Conservation (phyloP, 2,329 filamentous ascomycete genomes). For the Cercospora sp. region DNA sequence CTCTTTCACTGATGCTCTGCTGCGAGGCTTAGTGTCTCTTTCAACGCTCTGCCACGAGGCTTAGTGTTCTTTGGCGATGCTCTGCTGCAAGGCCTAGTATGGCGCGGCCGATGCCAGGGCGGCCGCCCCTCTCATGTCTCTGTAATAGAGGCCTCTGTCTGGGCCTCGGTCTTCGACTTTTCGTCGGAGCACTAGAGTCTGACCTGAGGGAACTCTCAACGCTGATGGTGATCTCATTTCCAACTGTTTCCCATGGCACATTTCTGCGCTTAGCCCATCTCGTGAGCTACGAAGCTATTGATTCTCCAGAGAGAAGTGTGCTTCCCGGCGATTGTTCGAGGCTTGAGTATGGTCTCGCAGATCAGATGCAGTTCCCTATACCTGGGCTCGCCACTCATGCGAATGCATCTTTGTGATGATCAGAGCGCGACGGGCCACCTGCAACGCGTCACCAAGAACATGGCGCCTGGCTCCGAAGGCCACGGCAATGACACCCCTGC, state of each 20-base stretch:
- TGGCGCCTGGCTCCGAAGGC: too few species aligned
- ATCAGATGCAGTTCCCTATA: not conserved
- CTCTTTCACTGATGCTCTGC: not conserved
- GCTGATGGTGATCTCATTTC: not conserved
- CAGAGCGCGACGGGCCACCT: too few species aligned
- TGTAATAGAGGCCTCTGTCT: not conserved
- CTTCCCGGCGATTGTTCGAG: not conserved
- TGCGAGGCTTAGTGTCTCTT: not conserved
- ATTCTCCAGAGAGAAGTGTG: not conserved
- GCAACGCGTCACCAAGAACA: too few species aligned
- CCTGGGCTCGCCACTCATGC: too few species aligned
- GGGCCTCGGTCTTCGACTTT: not conserved
- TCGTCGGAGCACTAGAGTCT: not conserved
- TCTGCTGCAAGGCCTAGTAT: too few species aligned
- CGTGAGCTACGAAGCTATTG: not conserved
- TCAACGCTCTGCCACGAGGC: too few species aligned
- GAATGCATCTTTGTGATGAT: too few species aligned
- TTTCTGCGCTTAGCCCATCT: not conserved
- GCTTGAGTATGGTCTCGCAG: not conserved
- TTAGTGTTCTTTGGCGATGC: too few species aligned
- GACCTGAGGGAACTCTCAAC: not conserved
- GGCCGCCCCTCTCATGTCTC: not conserved
- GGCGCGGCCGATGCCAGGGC: too few species aligned
- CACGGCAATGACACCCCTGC: too few species aligned
- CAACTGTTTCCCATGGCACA: not conserved